These are phyloP conservation scores for Jackrogersella multiformis DNA, from an alignment of 495 filamentous ascomycete genomes.

Conservation along the genomic window DNA sequence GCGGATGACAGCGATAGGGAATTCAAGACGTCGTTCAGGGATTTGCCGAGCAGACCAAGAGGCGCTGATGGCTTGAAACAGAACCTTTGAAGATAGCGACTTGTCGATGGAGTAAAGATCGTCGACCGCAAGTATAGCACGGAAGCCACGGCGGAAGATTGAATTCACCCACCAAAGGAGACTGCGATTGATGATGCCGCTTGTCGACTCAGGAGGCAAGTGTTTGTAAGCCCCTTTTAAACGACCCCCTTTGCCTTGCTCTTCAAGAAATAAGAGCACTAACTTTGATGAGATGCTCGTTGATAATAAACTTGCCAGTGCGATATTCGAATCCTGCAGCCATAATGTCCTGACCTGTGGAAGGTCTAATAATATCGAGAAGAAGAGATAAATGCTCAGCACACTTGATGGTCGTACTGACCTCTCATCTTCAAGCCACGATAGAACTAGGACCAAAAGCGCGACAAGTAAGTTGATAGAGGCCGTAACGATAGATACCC, in stretches of 20 bases:
- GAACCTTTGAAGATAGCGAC: not conserved
- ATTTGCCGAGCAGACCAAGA: not conserved
- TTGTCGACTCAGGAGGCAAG: not conserved
- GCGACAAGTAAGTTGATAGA: not conserved
- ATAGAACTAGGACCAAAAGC: not conserved
- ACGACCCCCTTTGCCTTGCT: not conserved
- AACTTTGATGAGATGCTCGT: not conserved
- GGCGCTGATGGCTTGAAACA: not conserved
- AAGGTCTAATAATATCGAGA: not conserved
- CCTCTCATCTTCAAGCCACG: not conserved
- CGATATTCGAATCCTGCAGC: not conserved
- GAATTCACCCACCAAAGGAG: constrained; percentile 1
- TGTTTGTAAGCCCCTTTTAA: not conserved
- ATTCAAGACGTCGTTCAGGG: constrained; percentile 1
- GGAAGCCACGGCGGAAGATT: not conserved
- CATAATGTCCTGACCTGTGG: not conserved
- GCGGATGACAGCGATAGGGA: not conserved
- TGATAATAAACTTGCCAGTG: not conserved
- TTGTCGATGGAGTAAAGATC: not conserved
- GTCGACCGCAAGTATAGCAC: not conserved
- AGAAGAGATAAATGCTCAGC: not conserved
- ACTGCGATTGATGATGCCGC: not conserved
- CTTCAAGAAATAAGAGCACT: not conserved
- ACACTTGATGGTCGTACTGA: not conserved
- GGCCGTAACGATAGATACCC: not conserved